Conservation (phyloP, 306 rosid genomes). For the cucumber (Cucumis sativus) region DNA sequence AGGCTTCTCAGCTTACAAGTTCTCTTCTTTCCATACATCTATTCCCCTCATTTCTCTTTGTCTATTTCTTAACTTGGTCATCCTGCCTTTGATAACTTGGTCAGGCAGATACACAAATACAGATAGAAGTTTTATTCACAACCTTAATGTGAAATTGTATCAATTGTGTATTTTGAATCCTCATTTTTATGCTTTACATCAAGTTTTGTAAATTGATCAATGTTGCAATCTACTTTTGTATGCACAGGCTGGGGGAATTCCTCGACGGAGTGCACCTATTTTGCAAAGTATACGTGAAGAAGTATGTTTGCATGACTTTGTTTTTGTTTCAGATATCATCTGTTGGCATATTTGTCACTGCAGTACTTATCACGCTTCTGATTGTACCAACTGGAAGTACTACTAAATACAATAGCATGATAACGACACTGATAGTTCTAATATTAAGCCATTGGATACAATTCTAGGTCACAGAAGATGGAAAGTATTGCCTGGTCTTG, state of each 20-base stretch:
- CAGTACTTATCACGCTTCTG: not conserved
- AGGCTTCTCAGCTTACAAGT: not conserved
- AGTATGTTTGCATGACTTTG: conserved; percentile 31
- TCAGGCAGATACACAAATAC: not conserved
- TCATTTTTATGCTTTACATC: not conserved
- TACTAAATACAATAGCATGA: not conserved
- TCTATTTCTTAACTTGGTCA: not conserved
- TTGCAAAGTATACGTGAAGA: conserved; percentile 78
- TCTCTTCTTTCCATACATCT: not conserved
- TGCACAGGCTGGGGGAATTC: conserved; percentile 76
- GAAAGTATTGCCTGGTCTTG: conserved; percentile 65
- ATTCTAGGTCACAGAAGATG: conserved; percentile 66
- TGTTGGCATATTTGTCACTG: not conserved
- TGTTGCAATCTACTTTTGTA: conserved; percentile 12
- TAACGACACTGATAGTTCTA: not conserved
- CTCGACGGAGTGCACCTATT: conserved; percentile 82
- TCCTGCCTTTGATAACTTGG: not conserved
- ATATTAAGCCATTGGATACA: not conserved
- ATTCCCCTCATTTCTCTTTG: not conserved
- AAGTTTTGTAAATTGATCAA: not conserved
- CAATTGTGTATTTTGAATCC: not conserved
- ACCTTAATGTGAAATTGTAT: not conserved
- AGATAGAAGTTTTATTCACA: not conserved
- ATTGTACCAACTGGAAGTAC: not conserved
- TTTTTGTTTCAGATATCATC: not conserved